Evolutionary conservation across 1,284 basidiomycete genomes (phyloP).

Genomic region (Wolfiporia cocos): DNA sequence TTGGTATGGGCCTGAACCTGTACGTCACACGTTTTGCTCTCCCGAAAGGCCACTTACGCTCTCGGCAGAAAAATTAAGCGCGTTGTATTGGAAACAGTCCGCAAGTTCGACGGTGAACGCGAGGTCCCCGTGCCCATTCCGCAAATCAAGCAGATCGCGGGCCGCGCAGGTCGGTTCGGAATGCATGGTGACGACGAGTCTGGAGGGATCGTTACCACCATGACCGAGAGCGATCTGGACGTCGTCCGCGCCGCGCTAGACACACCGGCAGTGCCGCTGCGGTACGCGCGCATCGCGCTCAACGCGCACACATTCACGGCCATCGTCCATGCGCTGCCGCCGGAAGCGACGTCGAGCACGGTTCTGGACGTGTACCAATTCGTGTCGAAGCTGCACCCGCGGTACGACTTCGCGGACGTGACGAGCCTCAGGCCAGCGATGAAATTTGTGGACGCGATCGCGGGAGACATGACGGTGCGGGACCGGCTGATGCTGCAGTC

Average conservation of each 20-base stretch:
- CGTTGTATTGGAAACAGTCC: constrained; percentile 76
- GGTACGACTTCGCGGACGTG: constrained; percentile 17
- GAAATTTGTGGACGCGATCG: constrained; percentile 21
- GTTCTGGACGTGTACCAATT: constrained; percentile 21
- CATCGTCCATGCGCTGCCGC: constrained; percentile 35
- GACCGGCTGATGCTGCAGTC: constrained; percentile 21
- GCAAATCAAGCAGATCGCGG: constrained; percentile 94
- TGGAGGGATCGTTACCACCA: constrained; percentile 71
- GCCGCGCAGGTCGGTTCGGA: constrained; percentile 91
- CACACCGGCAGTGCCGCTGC: constrained; percentile 30
- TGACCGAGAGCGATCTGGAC: constrained; percentile 62
- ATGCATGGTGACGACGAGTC: constrained; percentile 45
- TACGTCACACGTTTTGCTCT: constrained; percentile 33
- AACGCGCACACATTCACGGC: constrained; percentile 16
- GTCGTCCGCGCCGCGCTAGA: constrained; percentile 44
- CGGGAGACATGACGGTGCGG: constrained; percentile 18
- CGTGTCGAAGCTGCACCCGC: constrained; percentile 22
- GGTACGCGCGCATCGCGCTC: constrained; percentile 29
- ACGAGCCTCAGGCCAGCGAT: constrained; percentile 7
- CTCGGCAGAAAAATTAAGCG: constrained; percentile 81
- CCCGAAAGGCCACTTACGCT: not conserved
- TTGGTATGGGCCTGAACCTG: constrained; percentile 97
- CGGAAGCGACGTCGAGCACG: constrained; percentile 11
- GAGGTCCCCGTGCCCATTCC: constrained; percentile 61
- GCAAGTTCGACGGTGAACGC: constrained; percentile 66